Conservation (phyloP, 108 stramenopile genomes). For the Nitzschia sp. region DNA sequence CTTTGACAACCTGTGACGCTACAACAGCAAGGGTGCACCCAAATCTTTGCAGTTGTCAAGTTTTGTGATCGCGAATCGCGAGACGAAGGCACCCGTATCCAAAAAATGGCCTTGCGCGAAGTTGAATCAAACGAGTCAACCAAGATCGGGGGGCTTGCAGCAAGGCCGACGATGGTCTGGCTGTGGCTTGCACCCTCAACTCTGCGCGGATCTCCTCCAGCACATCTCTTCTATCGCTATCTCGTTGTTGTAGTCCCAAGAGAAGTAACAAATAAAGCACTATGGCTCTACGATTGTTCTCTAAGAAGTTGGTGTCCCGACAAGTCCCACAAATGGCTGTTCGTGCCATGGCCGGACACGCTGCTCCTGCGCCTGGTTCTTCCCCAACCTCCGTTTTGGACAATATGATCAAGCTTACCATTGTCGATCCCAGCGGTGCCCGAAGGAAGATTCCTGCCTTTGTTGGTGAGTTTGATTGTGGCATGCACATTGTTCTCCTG, state of each 20-base stretch:
- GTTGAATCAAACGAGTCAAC: no score
- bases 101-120: no score
- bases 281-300: slow-evolving; percentile 34
- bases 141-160: no score
- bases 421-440: slow-evolving; percentile 84
- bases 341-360: slow-evolving; percentile 36
- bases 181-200: no score
- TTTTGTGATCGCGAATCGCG: no score
- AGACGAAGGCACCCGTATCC: no score
- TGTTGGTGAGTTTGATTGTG: slow-evolving; percentile 51
- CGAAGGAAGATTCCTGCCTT: slow-evolving; percentile 72
- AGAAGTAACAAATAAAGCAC: not conserved
- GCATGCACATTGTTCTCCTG: not conserved
- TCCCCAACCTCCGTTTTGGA: slow-evolving; percentile 70
- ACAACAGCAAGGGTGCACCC: no score
- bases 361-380: slow-evolving; percentile 25
- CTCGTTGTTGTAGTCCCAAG: not conserved
- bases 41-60: no score
- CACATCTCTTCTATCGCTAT: no score
- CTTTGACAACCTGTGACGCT: no score
- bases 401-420: slow-evolving; percentile 69
- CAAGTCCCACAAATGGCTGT: slow-evolving; percentile 7
- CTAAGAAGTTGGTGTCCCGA: slow-evolving; percentile 19
- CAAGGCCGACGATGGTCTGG: no score
- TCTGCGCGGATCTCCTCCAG: no score